Base-by-base conservation (phyloP, 1,139 yeast species). In the Suhomyces taliae region DNA sequence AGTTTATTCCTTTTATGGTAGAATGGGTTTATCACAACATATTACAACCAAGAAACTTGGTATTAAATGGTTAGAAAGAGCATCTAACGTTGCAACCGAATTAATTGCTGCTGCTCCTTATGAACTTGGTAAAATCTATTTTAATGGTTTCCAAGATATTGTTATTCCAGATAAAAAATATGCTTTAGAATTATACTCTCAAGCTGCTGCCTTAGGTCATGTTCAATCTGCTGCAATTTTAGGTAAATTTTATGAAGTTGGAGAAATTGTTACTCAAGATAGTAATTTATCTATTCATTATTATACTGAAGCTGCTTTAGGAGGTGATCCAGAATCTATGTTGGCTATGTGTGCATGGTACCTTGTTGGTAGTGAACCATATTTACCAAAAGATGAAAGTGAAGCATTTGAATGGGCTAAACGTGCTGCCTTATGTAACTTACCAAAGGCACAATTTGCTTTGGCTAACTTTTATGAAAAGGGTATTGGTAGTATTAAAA, bases 331-430 rank as follows among this genome's bases (percentile, higher is more conserved):
- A 1, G 83, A 81, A 44, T 86, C 96, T 12, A 93, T 91, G 96
- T 74, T 91, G 59, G 91, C 96, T 3, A 77, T 93, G 76, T 90
- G 97, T 66, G 97, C 97, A 2, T 93, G 98, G 98, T 93, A 90
- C 64, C 75, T 91, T 64, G 87, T 90, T 33, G 99, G 99, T 1
- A 85, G 89, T 37, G 93, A 87, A 37, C 91, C 93, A 15, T 83
- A 83, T 50, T 76, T 93, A 54, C 86, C 85, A 12, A 81, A 82
- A 53, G 95, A 91, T 64, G 90, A 86, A 52, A 78, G 72, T 48
- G 97, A 91, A 65, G 96, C 97, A 1, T 93, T 86, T 65, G 95
- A 89, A 61, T 93, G 98, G 98, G 97, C 97, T 1, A 71, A 81
- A 49, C 76, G 90, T 53, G 93, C 98, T 0, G 97, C 98, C 0